Evolutionary conservation across 805 yeast species (phyloP).

Genomic region (Wickerhamomyces bovis): DNA sequence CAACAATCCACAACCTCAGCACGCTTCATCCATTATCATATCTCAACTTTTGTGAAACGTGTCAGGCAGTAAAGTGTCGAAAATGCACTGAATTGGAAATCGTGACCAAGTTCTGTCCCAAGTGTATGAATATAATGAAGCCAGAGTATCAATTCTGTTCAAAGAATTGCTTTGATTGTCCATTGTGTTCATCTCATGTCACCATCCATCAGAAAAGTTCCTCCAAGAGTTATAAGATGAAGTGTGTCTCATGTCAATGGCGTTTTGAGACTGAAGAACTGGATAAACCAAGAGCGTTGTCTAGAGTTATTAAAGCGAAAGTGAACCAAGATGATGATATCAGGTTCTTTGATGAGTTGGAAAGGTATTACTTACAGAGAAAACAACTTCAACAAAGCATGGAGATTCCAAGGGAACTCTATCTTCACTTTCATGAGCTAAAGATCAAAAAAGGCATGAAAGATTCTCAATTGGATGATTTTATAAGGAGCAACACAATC

Average conservation of each 20-base stretch:
- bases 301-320: slow-evolving; percentile 10
- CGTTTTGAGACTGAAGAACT: slow-evolving; percentile 6
- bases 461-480: slow-evolving; percentile 10
- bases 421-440: slow-evolving; percentile 13
- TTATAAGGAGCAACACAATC: slow-evolving; percentile 9
- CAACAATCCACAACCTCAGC: slow-evolving; percentile 14
- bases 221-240: slow-evolving; percentile 6
- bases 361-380: slow-evolving; percentile 15
- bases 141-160: slow-evolving; percentile 20
- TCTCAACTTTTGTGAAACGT: slow-evolving; percentile 19
- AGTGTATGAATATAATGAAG: slow-evolving; percentile 22
- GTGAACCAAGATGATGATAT: slow-evolving; percentile 3
- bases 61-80: slow-evolving; percentile 24
- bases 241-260: slow-evolving; percentile 16
- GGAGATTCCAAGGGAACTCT: slow-evolving; percentile 11
- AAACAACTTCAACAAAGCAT: slow-evolving; percentile 9
- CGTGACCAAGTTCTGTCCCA: slow-evolving; percentile 21
- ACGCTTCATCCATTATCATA: slow-evolving; percentile 14
- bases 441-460: slow-evolving; percentile 4
- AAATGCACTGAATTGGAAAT: slow-evolving; percentile 23
- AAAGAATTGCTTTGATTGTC: slow-evolving; percentile 24
- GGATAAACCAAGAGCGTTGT: slow-evolving; percentile 15
- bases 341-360: slow-evolving; percentile 13
- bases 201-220: slow-evolving; percentile 7
- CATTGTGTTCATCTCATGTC: slow-evolving; percentile 15